These are phyloP conservation scores for Breynia disticha DNA, from an alignment of 441 rosid species.

Conservation along the genomic window DNA sequence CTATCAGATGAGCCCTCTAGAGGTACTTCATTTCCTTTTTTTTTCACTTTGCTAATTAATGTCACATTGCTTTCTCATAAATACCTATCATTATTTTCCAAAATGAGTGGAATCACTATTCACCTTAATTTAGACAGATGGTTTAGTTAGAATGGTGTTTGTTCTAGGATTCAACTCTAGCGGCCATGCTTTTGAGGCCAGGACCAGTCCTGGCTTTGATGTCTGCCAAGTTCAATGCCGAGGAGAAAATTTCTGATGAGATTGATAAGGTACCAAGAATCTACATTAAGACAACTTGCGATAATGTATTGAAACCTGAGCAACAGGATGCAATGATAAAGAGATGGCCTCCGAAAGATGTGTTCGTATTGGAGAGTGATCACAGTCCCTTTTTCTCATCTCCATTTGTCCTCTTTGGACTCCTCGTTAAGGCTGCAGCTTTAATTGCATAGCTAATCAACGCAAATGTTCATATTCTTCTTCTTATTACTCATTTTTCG, in stretches of 20 bases:
- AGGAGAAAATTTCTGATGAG: constrained; percentile 6
- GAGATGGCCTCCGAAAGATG: constrained; percentile 57
- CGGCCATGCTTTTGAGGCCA: constrained; percentile 50
- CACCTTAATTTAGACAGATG: too few relatives aligned
- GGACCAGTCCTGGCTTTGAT: constrained; percentile 46
- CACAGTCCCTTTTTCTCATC: constrained; percentile 77
- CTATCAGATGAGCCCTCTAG: constrained; percentile 60
- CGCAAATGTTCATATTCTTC: too few relatives aligned
- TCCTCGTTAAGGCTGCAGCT: constrained; percentile 51
- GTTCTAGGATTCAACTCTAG: constrained; percentile 28
- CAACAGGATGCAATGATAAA: constrained; percentile 65
- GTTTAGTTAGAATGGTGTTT: too few relatives aligned
- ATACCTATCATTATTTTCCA: too few relatives aligned
- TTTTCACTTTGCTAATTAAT: too few relatives aligned
- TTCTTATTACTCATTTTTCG: too few relatives aligned
- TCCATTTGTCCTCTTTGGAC: constrained; percentile 51
- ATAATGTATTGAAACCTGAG: constrained; percentile 44
- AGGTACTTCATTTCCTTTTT: constrained; percentile 22
- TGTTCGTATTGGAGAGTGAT: constrained; percentile 47
- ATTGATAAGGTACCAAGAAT: constrained; percentile 38
- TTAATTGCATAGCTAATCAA: constrained; percentile 13
- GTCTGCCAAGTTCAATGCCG: constrained; percentile 27
- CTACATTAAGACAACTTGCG: constrained; percentile 32
- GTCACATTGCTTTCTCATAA: too few relatives aligned
- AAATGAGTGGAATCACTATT: too few relatives aligned